phyloP scores from a whole-genome alignment of 1,284 basidiomycete genomes.

The Malassezia slooffiae region DNA sequence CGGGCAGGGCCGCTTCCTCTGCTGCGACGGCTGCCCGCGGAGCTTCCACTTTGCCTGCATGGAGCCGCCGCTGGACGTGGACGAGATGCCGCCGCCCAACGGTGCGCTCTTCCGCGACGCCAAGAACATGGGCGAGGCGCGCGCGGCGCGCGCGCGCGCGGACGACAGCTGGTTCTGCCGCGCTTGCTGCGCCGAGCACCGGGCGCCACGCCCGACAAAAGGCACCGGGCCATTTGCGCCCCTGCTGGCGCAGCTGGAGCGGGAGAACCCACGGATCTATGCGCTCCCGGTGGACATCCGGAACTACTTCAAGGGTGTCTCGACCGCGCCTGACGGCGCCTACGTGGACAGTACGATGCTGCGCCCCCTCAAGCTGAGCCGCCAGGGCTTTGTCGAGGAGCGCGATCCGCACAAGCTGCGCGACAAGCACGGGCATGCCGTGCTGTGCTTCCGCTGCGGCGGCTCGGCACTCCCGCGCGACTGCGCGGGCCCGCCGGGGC shows the following conservation, averaged over 20 bases:
- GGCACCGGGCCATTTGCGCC: conserved; percentile 48
- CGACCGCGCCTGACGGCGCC: conserved; percentile 41
- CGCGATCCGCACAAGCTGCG: conserved; percentile 77
- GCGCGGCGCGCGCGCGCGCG: conserved; percentile 7
- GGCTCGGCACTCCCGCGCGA: conserved; percentile 58
- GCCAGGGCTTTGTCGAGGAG: conserved; percentile 77
- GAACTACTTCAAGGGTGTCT: conserved; percentile 65
- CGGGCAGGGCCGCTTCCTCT: conserved; percentile 60
- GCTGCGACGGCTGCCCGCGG: conserved; percentile 86
- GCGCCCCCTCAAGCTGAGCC: conserved; percentile 27
- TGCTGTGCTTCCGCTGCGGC: conserved; percentile 81
- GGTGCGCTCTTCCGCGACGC: conserved; percentile 16
- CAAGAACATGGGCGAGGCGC: conserved; percentile 1
- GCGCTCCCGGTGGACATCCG: conserved; percentile 80
- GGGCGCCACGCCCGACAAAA: conserved; percentile 21
- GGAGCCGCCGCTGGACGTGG: conserved; percentile 79
- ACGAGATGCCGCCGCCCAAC: conserved; percentile 57
- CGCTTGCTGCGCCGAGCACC: conserved; percentile 52
- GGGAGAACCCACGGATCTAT: conserved; percentile 65
- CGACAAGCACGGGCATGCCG: conserved; percentile 67
- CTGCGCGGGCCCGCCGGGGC: background rate
- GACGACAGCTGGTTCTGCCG: conserved; percentile 70
- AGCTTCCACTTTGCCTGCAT: conserved; percentile 94
- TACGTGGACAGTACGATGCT: conserved; percentile 58
- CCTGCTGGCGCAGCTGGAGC: conserved; percentile 59